Conservation (phyloP, 2,329 filamentous ascomycete species). For the Penicillium sp. region DNA sequence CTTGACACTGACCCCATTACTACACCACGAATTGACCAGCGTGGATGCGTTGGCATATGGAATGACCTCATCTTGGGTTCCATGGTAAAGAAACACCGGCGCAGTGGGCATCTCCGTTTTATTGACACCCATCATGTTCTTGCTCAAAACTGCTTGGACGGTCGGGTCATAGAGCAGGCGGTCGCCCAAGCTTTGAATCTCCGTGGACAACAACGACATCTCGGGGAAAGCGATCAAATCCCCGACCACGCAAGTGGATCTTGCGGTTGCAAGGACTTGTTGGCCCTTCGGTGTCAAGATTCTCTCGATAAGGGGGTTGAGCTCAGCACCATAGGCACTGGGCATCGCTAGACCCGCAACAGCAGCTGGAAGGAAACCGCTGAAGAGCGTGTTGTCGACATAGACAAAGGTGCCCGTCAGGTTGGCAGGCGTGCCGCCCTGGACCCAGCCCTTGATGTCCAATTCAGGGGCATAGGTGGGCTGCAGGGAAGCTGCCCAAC, state of each 20-base stretch:
- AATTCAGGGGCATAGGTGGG: slow-evolving; percentile 57
- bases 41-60: slow-evolving; percentile 22
- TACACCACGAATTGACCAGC: slow-evolving; percentile 27
- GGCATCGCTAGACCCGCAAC: slow-evolving; percentile 25
- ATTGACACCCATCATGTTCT: slow-evolving; percentile 24
- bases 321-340: slow-evolving; percentile 27
- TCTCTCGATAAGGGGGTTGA: slow-evolving; percentile 22
- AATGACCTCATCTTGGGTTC: slow-evolving; percentile 28
- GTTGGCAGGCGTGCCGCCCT: slow-evolving; percentile 31
- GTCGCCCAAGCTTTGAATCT: slow-evolving; percentile 23
- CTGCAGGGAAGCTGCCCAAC: slow-evolving; percentile 57
- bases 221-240: slow-evolving; percentile 21
- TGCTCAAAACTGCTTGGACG: slow-evolving; percentile 12
- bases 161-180: slow-evolving; percentile 17
- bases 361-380: slow-evolving; percentile 28
- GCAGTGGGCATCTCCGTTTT: slow-evolving; percentile 26
- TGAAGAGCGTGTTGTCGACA: slow-evolving; percentile 26
- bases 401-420: slow-evolving; percentile 26
- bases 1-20: slow-evolving; percentile 22
- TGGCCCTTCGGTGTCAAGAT: slow-evolving; percentile 20
- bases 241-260: slow-evolving; percentile 18
- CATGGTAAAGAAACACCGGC: slow-evolving; percentile 31
- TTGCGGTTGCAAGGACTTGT: slow-evolving; percentile 18
- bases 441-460: slow-evolving; percentile 39
- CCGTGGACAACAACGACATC: slow-evolving; percentile 23